Evolutionary conservation across 1,284 basidiomycete genomes (phyloP).

Genomic region (Polyporus tsugae): DNA sequence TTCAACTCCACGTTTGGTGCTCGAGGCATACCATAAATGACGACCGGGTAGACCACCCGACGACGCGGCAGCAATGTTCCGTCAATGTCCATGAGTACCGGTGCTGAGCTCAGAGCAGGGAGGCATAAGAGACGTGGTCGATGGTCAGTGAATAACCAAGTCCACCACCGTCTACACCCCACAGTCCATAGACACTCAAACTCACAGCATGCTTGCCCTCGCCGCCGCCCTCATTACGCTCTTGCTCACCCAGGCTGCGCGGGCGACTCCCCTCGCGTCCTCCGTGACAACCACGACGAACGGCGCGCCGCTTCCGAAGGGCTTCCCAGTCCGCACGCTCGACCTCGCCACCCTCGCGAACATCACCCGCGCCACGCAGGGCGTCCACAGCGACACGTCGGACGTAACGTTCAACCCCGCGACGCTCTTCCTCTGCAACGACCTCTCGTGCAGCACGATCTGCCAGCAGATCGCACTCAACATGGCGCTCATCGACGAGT

Average conservation of each 20-base stretch:
- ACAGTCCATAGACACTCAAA: neutral
- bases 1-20: neutral
- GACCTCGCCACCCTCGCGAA: neutral
- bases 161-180: neutral
- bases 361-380: neutral
- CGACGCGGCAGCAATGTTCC: neutral
- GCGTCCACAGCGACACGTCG: neutral
- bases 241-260: neutral
- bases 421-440: conserved; percentile 7
- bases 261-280: neutral
- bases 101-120: neutral
- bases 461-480: neutral
- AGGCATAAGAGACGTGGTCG: neutral
- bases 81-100: neutral
- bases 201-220: neutral
- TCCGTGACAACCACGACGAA: neutral
- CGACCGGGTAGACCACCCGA: neutral
- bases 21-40: neutral
- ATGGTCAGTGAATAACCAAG: neutral
- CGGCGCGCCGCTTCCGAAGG: neutral
- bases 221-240: neutral
- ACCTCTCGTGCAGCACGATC: neutral
- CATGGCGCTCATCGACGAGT: conserved; percentile 7
- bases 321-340: neutral
- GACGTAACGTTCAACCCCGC: conserved; percentile 14